Conservation (phyloP, 2,329 filamentous ascomycete species). For the Akanthomyces lecanii region DNA sequence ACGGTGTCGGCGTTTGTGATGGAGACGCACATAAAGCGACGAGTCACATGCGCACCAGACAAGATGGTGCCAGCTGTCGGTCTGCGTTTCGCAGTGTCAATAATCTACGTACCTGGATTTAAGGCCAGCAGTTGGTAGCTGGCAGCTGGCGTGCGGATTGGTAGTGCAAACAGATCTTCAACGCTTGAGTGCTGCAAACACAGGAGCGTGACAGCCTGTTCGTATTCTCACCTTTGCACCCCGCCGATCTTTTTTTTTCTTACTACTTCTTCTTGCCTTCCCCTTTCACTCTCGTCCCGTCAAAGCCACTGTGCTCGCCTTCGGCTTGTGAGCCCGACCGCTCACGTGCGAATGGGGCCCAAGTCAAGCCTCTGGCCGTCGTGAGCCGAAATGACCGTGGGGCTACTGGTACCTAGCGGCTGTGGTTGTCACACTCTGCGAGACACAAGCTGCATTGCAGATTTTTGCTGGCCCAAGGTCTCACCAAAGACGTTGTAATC, state of each 20-base stretch:
- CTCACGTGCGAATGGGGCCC: slow-evolving; percentile 11
- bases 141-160: background rate
- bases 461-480: slow-evolving; percentile 6
- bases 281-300: background rate
- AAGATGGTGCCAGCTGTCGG: background rate
- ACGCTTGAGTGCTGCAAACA: background rate
- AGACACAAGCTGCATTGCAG: slow-evolving; percentile 16
- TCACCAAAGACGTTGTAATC: background rate
- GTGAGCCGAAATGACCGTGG: slow-evolving; percentile 17
- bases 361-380: background rate
- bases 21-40: background rate
- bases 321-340: background rate
- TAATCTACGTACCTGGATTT: background rate
- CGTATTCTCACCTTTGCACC: background rate
- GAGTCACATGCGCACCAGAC: slow-evolving; percentile 1
- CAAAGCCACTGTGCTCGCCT: background rate
- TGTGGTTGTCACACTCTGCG: slow-evolving; percentile 5
- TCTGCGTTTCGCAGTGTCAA: background rate
- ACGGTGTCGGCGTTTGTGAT: background rate
- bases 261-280: background rate
- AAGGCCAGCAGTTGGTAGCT: background rate
- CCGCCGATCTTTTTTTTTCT: background rate
- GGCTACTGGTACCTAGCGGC: background rate
- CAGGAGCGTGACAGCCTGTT: background rate
- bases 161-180: background rate